These are phyloP conservation scores for Fusarium guadeloupense DNA, from an alignment of 2,329 filamentous ascomycete genomes.

Conservation along the genomic window DNA sequence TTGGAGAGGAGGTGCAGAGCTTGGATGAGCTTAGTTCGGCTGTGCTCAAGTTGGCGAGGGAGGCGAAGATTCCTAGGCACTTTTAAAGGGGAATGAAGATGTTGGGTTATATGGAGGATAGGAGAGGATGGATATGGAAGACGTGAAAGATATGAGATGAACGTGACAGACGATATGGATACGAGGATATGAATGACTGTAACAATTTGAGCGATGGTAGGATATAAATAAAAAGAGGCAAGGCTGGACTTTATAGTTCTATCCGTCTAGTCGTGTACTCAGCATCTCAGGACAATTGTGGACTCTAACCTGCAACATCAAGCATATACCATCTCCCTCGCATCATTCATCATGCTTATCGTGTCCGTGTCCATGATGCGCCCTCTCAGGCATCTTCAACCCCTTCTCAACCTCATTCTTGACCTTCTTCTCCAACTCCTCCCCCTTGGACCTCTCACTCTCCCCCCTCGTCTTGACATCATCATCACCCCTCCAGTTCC, in stretches of 20 bases:
- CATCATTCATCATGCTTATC: conserved; percentile 11
- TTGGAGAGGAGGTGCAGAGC: conserved; percentile 4
- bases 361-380: conserved; percentile 47
- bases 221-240: not conserved
- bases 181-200: not conserved
- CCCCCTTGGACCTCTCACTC: conserved; percentile 42
- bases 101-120: not conserved
- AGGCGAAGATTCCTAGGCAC: conserved; percentile 31
- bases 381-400: conserved; percentile 57
- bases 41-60: conserved; percentile 21
- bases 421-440: conserved; percentile 55
- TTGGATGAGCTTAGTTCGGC: conserved; percentile 34
- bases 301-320: not conserved
- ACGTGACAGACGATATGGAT: not conserved
- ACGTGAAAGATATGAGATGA: not conserved
- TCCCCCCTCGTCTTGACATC: conserved; percentile 40
- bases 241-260: not conserved
- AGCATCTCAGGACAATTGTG: not conserved
- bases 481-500: conserved; percentile 57
- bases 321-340: not conserved
- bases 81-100: not conserved
- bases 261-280: too few relatives aligned
- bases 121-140: not conserved
- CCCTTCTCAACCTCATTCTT: conserved; percentile 58
- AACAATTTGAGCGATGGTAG: not conserved